A percentile compares a stretch with the other conserved stretches of the same genome.
These are phyloP conservation scores for Candida labiduridarum DNA, from an alignment of 1,139 yeast species.

Conservation along the genomic window DNA sequence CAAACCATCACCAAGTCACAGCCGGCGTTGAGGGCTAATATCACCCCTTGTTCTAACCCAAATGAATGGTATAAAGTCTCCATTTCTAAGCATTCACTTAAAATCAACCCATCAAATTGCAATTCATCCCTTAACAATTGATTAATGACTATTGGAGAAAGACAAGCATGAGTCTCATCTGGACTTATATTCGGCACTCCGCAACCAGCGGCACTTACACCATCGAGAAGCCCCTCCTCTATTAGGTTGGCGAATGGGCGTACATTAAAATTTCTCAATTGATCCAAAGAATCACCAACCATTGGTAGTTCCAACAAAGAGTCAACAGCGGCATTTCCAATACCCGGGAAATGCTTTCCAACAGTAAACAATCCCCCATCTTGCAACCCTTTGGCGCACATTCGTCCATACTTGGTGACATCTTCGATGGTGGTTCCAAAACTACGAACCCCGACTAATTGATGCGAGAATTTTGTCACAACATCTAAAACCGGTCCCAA, in stretches of 20 bases:
- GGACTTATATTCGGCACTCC: conserved; percentile 67
- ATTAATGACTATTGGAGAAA: conserved; percentile 59
- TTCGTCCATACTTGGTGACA: conserved; percentile 56
- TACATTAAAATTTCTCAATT: conserved; percentile 52
- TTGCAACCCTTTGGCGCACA: conserved; percentile 56
- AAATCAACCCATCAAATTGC: conserved; percentile 60
- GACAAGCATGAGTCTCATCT: conserved; percentile 65
- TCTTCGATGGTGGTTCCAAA: conserved; percentile 65
- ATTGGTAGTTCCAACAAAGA: conserved; percentile 60
- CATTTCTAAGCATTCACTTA: conserved; percentile 67
- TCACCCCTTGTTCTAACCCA: conserved; percentile 69
- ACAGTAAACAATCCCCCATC: conserved; percentile 60
- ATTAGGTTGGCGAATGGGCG: conserved; percentile 57
- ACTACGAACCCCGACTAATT: conserved; percentile 62
- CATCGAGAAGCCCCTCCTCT: conserved; percentile 52
- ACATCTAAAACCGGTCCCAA: conserved; percentile 70
- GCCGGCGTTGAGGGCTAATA: conserved; percentile 63
- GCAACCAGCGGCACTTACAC: conserved; percentile 67
- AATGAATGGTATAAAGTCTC: conserved; percentile 64
- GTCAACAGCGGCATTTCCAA: conserved; percentile 64
- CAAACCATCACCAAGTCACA: conserved; percentile 70
- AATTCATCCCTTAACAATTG: conserved; percentile 55
- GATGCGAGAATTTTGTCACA: conserved; percentile 57
- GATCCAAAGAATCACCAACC: conserved; percentile 59
- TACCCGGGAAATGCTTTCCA: conserved; percentile 71